Conservation (phyloP, 2,329 filamentous ascomycete genomes). For the Colletotrichum salicis region DNA sequence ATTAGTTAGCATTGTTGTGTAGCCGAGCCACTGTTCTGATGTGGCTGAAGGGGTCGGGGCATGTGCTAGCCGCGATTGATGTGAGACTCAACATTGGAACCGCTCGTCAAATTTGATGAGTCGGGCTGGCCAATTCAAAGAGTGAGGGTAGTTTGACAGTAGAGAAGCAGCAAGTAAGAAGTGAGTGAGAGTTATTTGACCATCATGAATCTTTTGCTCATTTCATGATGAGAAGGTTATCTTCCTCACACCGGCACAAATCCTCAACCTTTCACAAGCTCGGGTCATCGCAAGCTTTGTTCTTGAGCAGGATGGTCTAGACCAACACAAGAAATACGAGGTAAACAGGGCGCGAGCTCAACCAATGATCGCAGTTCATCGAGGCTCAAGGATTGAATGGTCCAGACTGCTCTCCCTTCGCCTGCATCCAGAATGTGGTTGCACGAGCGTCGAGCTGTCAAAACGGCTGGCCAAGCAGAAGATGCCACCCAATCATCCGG, state of each 20-base stretch:
- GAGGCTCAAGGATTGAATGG: conserved; percentile 1
- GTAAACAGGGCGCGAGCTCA: neutral
- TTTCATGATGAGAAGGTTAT: neutral
- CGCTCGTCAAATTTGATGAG: neutral
- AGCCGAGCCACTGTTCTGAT: neutral
- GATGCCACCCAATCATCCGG: conserved; percentile 15
- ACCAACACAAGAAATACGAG: neutral
- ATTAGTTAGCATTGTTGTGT: neutral
- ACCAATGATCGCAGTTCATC: conserved; percentile 16
- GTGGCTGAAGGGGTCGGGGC: neutral
- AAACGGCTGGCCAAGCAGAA: neutral
- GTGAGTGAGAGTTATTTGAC: too few species aligned
- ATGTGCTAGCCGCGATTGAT: neutral
- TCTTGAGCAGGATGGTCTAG: neutral
- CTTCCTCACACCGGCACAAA: neutral
- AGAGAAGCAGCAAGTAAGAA: too few species aligned
- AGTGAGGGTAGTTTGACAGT: too few species aligned
- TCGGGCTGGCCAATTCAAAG: too few species aligned
- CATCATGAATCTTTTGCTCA: too few species aligned
- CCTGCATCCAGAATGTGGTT: neutral
- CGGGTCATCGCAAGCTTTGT: neutral
- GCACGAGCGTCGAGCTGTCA: neutral
- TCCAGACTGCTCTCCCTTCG: neutral
- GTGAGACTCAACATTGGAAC: neutral
- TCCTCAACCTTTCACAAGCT: too few species aligned